Conservation (phyloP, 2,329 filamentous ascomycete species). For the Clonostachys rosea region DNA sequence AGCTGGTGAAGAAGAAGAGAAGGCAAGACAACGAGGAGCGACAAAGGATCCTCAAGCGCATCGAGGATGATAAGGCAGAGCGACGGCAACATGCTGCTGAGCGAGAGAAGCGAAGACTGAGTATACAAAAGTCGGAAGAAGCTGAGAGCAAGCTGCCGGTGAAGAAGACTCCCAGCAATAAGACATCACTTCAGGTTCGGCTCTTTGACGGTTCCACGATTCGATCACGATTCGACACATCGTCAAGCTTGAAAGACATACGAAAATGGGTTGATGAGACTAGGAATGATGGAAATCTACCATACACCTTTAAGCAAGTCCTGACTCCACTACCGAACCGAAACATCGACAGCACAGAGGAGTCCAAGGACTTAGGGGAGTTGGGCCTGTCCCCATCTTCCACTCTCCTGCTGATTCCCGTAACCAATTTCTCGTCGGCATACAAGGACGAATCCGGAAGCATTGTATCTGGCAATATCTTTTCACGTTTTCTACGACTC, state of each 20-base stretch:
- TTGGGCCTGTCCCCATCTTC: slow-evolving; percentile 74
- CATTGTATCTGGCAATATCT: slow-evolving; percentile 12
- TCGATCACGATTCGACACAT: slow-evolving; percentile 64
- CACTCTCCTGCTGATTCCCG: slow-evolving; percentile 76
- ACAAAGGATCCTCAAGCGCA: slow-evolving; percentile 66
- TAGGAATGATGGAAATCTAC: slow-evolving; percentile 49
- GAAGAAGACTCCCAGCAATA: slow-evolving; percentile 16
- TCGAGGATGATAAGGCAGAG: slow-evolving; percentile 71
- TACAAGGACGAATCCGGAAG: slow-evolving; percentile 20
- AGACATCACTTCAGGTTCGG: slow-evolving; percentile 66
- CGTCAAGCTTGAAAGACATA: slow-evolving; percentile 62
- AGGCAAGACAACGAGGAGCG: slow-evolving; percentile 64
- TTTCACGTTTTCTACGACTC: slow-evolving; percentile 20
- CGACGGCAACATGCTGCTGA: slow-evolving; percentile 53
- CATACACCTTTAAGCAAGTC: slow-evolving; percentile 83
- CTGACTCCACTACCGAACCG: slow-evolving; percentile 73
- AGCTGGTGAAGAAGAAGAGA: slow-evolving; percentile 57
- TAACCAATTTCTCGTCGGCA: slow-evolving; percentile 41
- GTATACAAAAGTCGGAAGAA: slow-evolving; percentile 19
- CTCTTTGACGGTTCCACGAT: slow-evolving; percentile 82
- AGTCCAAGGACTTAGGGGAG: slow-evolving; percentile 61
- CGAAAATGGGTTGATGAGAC: slow-evolving; percentile 72
- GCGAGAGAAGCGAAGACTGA: slow-evolving; percentile 34
- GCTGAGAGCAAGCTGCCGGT: slow-evolving; percentile 22
- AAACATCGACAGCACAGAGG: slow-evolving; percentile 70